Base-by-base conservation (phyloP, 2,329 filamentous ascomycete species). In the Diaporthe capsici region DNA sequence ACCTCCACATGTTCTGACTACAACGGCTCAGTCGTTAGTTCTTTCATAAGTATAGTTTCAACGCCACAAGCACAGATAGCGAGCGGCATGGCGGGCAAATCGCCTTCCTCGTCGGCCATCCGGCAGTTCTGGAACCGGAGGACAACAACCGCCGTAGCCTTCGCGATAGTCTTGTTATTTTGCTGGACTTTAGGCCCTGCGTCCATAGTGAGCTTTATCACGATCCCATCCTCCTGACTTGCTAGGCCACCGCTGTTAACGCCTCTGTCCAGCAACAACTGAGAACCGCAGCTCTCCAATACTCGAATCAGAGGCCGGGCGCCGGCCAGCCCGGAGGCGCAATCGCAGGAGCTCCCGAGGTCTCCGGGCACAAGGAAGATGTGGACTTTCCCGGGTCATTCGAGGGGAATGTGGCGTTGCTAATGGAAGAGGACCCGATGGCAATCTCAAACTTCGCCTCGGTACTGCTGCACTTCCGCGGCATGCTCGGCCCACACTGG, bases 401-500 rank as follows among this genome's bases (percentile, higher is more conserved):
- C 15, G 12, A 22, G 4, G 73, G 57, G 25, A 75, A 75, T 15
- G 65, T 75, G 8, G 73, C 73, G 12, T 37, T 75, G 10, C 49
- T 75, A 15, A 63, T 75, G 73, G 65, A 75, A 20, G 72, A 74
- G 60, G 72, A 75, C 47, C 63, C 73, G 0, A 34, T 31, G n/a
- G 73, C 73, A 8, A 47, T 71, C 42, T 49, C 42, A 13, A 75
- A 75, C 31, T 65, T 75, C 65, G 67, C 55, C 4, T 70, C 73
- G 22, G 65, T 75, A 4, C 25, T 75, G 37, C 57, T 65, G 22
- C 73, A 75, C 42, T 75, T 75, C 44, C 67, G 42, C 55, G 53
- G 49, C 31, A 71, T 65, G 53, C 73, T 75, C 31, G 63, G 65
- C 55, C 34, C 73, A 3, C 17, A 42, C 42, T 75, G 73, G 73